Evolutionary conservation across 768 basidiomycete species (phyloP), one percentile per base, ranked within the genome.

Genomic region (Galerina sulciceps): DNA sequence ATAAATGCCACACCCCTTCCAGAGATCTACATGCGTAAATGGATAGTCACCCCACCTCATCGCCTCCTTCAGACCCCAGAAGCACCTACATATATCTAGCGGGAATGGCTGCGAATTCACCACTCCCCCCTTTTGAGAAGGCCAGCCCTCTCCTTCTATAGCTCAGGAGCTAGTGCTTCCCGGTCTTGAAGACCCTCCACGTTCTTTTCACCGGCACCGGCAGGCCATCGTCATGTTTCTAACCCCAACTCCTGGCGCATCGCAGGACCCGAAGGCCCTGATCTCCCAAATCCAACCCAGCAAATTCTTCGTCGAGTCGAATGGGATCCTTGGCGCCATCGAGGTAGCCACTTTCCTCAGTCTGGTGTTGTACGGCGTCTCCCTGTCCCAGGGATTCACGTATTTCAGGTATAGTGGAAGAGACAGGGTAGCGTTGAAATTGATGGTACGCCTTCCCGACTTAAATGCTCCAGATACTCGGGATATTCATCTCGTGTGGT

Each of bases 281-380:
- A 31, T 45, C 18, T 51, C 42, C n/a, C 56, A 34, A 17, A 56
- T 56, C 44, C 2, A 36, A 10, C 55, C 55, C 22, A 36, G 26
- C 4, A 31, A 51, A 5, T 65, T 65, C 31, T 10, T 58, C 4
- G 34, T 62, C 6, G 20, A 58, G 35, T 54, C 64, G 6, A 20
- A 55, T 18, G 44, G 40, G 10, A 59, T 55, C 41, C 46, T 65
- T 10, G 64, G 64, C 22, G 61, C 61, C 15, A 53, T 65, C 5
- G 61, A 65, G 46, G 54, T 65, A 11, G 58, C 58, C 13, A 62
- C 61, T 2, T 65, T 62, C 41, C 15, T 65, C 37, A 53, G 55
- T 4, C 40, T 65, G 14, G 22, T 60, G 1, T 40, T 65, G 3
- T 62, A 49, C 23, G 64, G 64, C 3, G 59, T 65, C 17, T 58